Conservation (phyloP, 495 filamentous ascomycete genomes). For the Penicillium daleae region DNA sequence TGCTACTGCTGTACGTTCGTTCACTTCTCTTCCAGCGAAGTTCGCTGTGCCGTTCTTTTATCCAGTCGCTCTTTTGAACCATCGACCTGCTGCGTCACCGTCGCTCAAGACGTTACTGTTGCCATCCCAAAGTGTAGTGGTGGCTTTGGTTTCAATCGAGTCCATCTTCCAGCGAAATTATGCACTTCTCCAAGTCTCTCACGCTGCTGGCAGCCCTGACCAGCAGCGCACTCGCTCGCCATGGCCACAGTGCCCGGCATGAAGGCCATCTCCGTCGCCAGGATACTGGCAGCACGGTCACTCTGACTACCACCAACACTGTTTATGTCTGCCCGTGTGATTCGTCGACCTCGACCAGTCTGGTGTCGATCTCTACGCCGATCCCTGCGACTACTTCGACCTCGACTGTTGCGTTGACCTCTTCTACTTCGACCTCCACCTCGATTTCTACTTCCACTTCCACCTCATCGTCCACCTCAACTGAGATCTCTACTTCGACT, state of each 20-base stretch:
- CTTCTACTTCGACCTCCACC: conserved; percentile 1
- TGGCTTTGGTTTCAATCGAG: not conserved
- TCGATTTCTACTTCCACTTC: conserved; percentile 9
- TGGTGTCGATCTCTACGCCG: not conserved
- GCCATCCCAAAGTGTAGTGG: not conserved
- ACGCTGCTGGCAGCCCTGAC: conserved; percentile 40
- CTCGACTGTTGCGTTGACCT: not conserved
- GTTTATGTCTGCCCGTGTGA: conserved; percentile 20
- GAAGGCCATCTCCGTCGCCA: conserved; percentile 34
- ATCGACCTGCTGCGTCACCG: not conserved
- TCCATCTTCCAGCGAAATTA: conserved; percentile 20
- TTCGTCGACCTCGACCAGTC: conserved; percentile 8
- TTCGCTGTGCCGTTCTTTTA: conserved; percentile 5
- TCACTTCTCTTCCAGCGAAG: not conserved
- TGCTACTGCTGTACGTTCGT: not conserved
- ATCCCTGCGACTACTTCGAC: conserved; percentile 8
- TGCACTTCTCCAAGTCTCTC: conserved; percentile 40
- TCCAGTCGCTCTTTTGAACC: conserved; percentile 1
- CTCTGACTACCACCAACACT: conserved; percentile 20
- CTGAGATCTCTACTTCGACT: conserved; percentile 2
- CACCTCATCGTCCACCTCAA: conserved; percentile 11
- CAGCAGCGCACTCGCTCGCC: conserved; percentile 29
- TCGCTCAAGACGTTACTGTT: not conserved
- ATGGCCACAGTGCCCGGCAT: conserved; percentile 12
- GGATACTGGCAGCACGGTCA: conserved; percentile 13